Evolutionary conservation across 2,329 filamentous ascomycete species (phyloP), one percentile per base, ranked within the genome.

Genomic region (Knufia petricola): DNA sequence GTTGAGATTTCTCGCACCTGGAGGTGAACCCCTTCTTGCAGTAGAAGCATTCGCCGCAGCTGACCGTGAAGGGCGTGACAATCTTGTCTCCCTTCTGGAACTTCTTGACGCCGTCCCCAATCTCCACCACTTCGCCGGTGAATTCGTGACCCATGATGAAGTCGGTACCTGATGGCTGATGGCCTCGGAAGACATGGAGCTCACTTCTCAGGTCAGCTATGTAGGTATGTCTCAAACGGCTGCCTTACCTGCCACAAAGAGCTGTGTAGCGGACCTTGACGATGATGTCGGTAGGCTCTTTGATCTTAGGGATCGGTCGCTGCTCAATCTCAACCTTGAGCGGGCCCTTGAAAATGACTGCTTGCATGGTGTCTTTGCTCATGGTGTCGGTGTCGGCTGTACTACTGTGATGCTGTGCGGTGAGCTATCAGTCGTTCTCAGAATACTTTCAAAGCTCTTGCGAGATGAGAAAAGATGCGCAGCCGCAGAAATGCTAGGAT

Each of bases 211-310:
- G 44, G 17, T 44, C 28, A 43, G 39, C 36, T 24, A 15, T 31
- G 30, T 3, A 40, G 9, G 8, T 40, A 30, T 30, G 40, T 9
- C 34, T 36, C 3, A 9, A 20, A 23, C 12, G 10, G 20, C 28
- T 21, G 9, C 26, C 30, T 62, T 69, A 89, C 86, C 84, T 90
- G 63, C 89, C 89, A 64, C 89, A 95, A 28, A 95, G 74, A n/a
- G 86, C 89, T 21, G 87, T 85, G 58, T 85, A 85, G 50, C 79
- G 76, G n/a, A 94, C 86, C 64, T 87, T 89, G 61, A 95, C 78
- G 55, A 95, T 81, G 49, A 90, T 77, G 63, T 95, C 89, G 48
- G 74, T 77, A 4, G 78, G 73, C 50, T 85, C 74, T 58, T 82
- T 72, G 53, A 95, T 75, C 56, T 78, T 76, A 1, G 89, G 89